Conservation (phyloP, 179 eudicot species). For the Patellifolia procumbens region DNA sequence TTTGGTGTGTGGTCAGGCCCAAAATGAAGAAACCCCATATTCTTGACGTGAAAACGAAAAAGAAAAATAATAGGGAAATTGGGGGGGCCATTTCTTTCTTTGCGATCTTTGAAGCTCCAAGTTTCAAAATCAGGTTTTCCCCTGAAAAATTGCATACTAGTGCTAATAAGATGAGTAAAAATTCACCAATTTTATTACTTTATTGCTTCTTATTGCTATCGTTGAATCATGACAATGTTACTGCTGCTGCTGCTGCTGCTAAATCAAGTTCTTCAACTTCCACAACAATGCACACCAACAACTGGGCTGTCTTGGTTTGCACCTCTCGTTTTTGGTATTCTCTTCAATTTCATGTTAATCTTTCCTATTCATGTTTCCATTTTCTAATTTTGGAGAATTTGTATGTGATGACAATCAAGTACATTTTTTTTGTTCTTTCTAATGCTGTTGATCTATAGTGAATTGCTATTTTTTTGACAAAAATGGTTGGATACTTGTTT, state of each 20-base stretch:
- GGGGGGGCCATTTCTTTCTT: no score
- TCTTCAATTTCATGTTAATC: not conserved
- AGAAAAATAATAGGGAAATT: no score
- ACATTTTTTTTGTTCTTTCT: not conserved
- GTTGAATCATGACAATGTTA: not conserved
- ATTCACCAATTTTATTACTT: not conserved
- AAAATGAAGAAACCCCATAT: no score
- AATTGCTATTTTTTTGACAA: not conserved
- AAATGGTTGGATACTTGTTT: not conserved
- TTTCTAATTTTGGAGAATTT: not conserved
- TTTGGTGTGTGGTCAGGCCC: no score
- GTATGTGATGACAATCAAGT: not conserved
- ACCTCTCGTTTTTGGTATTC: constrained; percentile 96
- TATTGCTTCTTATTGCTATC: not conserved
- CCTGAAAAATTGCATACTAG: no score
- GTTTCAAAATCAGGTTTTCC: no score
- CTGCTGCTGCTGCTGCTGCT: no score
- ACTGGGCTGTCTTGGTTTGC: constrained; percentile 97
- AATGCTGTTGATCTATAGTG: not conserved
- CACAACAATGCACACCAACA: constrained; percentile 85
- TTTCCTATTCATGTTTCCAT: not conserved
- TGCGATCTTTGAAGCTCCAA: no score
- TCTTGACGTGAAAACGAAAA: no score
- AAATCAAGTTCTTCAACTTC: constrained; percentile 36
- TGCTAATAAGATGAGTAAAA: no score